Percentiles rank a stretch among this genome's conserved stretches.
These are phyloP conservation scores for Leptographium wingfieldii DNA, from an alignment of 2,329 filamentous ascomycete genomes.

Conservation along the genomic window DNA sequence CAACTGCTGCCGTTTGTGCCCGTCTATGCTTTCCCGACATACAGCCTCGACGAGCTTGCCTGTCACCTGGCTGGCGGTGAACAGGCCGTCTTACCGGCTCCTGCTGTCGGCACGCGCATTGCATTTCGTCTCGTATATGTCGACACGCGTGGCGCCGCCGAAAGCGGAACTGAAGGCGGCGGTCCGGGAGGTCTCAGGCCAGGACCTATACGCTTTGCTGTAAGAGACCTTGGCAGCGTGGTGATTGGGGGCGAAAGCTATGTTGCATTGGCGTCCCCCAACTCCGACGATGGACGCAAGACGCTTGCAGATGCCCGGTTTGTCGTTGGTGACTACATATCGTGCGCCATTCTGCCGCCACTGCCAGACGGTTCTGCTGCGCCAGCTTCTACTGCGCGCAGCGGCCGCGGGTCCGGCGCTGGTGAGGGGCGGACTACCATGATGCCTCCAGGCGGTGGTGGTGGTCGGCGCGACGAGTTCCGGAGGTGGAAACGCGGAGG, in stretches of 20 bases:
- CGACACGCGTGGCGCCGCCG: constrained; percentile 38
- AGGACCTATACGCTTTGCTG: constrained; percentile 46
- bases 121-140: constrained; percentile 78
- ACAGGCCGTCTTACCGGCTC: constrained; percentile 50
- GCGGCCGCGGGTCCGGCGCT: constrained; percentile 26
- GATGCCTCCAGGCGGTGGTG: constrained; percentile 4
- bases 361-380: constrained; percentile 55
- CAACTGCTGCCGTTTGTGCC: constrained; percentile 55
- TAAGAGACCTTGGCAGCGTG: constrained; percentile 72
- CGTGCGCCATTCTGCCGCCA: constrained; percentile 68
- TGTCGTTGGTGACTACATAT: constrained; percentile 79
- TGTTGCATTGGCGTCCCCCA: constrained; percentile 5
- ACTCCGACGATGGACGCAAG: constrained; percentile 43
- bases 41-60: constrained; percentile 69
- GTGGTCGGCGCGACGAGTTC: neutral
- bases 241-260: constrained; percentile 44
- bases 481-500: neutral
- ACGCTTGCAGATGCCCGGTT: constrained; percentile 68
- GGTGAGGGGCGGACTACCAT: constrained; percentile 20
- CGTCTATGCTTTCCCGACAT: constrained; percentile 78
- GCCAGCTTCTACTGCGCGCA: constrained; percentile 39
- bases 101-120: constrained; percentile 70
- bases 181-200: constrained; percentile 17
- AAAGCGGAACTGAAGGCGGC: neutral
- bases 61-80: constrained; percentile 57